Base-by-base conservation (phyloP, 1,139 yeast genomes). In the Spathaspora sp. region DNA sequence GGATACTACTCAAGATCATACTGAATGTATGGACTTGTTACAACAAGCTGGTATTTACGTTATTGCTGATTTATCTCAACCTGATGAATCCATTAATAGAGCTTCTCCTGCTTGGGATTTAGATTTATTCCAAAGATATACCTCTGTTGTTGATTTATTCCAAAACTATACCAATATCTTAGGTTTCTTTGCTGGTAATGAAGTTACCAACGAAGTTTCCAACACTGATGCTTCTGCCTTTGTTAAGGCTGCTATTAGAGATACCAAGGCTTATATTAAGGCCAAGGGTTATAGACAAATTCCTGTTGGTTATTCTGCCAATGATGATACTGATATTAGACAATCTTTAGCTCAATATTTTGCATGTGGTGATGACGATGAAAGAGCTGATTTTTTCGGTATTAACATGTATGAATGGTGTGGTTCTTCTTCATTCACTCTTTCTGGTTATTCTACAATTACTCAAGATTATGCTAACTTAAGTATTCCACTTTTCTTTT, bases 401-500 rank as follows among this genome's bases (percentile, higher is more conserved):
- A 84, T 89, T 61, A 90, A 90, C 80, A 87, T 87, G 89, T 90
- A 90, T 76, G 95, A 87, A 73, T 90, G 97, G 97, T 90, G 97
- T 78, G 97, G 97, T 55, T 58, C 68, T 40, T 81, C 93, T 24
- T 65, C 81, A 48, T 89, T 75, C 72, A 52, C 67, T 42, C 52
- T 63, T 13, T 87, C 96, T 42, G 97, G 97, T 55, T 90, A 86
- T 72, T 65, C 72, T 53, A 83, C 73, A 53, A 82, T 91, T 70
- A 88, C 96, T 40, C 68, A 74, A 42, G 88, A 86, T 56, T 89
- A 87, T 67, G 54, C 74, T 45, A 80, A 85, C 66, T 67, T 84
- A 61, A 82, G 95, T 26, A 74, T 89, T 47, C 97, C 98, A 43
- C 72, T 86, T 56, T 90, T 91, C 74, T 82, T 91, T 66, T 87